Conservation (phyloP, 208 protist species). For the Leishmania tarentolae region DNA sequence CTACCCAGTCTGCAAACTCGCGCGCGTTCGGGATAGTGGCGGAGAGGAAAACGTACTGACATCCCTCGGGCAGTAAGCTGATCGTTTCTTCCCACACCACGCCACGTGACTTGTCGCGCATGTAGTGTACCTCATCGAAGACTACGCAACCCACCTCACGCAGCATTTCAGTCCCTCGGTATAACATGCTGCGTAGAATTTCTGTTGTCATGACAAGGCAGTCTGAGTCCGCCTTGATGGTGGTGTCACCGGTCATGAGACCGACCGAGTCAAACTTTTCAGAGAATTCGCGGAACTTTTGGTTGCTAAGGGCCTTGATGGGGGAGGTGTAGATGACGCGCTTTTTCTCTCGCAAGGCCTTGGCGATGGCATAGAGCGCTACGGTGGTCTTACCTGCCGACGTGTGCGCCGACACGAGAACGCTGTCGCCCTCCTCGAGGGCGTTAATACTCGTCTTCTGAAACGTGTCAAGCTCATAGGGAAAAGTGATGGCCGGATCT, state of each 20-base stretch:
- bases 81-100: slow-evolving; percentile 99
- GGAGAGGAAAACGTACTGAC: slow-evolving; percentile 99
- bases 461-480: slow-evolving; percentile 96
- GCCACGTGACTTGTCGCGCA: slow-evolving; percentile 98
- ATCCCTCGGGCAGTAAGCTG: slow-evolving; percentile 97
- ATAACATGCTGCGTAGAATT: slow-evolving; percentile 99
- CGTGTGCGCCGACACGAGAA: slow-evolving; percentile 99
- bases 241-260: slow-evolving; percentile 99
- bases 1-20: slow-evolving; percentile 99
- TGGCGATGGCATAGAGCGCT: slow-evolving; percentile 99
- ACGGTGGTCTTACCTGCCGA: slow-evolving; percentile 99
- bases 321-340: slow-evolving; percentile 99
- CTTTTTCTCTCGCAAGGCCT: slow-evolving; percentile 96
- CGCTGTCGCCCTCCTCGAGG: slow-evolving; percentile 97
- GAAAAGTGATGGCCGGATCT: slow-evolving; percentile 92
- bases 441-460: slow-evolving; percentile 94
- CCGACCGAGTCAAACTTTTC: slow-evolving; percentile 98
- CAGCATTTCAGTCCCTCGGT: slow-evolving; percentile 98
- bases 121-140: slow-evolving; percentile 99
- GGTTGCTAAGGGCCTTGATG: slow-evolving; percentile 99
- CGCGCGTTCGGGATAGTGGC: slow-evolving; percentile 99
- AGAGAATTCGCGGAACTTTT: slow-evolving; percentile 99
- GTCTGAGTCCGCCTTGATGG: slow-evolving; percentile 97
- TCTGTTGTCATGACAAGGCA: slow-evolving; percentile 99
- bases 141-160: slow-evolving; percentile 99